Evolutionary conservation across 768 basidiomycete genomes (phyloP).

Genomic region (Kondoa subrosea): DNA sequence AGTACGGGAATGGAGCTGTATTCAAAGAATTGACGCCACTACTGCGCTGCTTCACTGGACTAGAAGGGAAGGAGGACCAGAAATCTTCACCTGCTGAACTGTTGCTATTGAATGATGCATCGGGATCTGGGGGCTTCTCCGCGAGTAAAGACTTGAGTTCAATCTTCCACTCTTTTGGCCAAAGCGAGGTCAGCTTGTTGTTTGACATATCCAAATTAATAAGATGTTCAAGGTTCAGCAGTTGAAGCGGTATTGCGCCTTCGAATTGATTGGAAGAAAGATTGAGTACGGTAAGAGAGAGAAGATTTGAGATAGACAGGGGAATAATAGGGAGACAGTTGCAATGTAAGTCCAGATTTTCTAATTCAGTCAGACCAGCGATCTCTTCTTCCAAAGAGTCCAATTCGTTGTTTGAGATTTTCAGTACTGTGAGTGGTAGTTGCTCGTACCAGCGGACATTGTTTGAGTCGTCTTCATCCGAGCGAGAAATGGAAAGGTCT

Average conservation of each 20-base stretch:
- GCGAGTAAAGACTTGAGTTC: background rate
- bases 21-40: background rate
- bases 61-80: conserved; percentile 16
- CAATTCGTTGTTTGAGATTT: conserved; percentile 18
- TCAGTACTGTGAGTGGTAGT: conserved; percentile 6
- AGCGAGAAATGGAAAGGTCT: background rate
- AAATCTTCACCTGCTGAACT: conserved; percentile 12
- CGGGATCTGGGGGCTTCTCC: background rate
- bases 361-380: conserved; percentile 10
- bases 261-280: conserved; percentile 12
- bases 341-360: conserved; percentile 15
- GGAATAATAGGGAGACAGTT: conserved; percentile 15
- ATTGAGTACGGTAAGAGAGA: conserved; percentile 15
- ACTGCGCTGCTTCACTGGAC: conserved; percentile 12
- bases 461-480: background rate
- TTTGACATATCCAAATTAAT: conserved; percentile 10
- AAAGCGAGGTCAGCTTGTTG: conserved; percentile 13
- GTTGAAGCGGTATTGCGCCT: conserved; percentile 4
- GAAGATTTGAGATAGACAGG: background rate
- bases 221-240: conserved; percentile 17
- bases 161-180: conserved; percentile 9
- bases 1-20: conserved; percentile 4
- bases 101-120: background rate
- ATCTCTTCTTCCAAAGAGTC: conserved; percentile 8
- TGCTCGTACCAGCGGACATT: conserved; percentile 12